Base-by-base conservation (phyloP, 2,329 filamentous ascomycete species). In the Colletotrichum zoysiae region DNA sequence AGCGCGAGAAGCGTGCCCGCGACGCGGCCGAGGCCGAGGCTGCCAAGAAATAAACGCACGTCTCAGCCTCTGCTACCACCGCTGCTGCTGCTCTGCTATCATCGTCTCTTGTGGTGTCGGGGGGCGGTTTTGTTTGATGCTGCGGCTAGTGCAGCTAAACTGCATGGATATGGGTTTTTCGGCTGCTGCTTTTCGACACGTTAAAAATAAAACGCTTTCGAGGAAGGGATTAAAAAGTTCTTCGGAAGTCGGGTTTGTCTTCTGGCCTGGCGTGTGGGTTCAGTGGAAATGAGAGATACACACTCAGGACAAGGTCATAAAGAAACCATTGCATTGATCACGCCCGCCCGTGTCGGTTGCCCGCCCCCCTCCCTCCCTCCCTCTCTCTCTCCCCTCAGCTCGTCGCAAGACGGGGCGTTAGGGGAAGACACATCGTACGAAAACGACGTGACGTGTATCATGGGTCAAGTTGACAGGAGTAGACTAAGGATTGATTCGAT, bases 1-100 rank as follows among this genome's bases (percentile, higher is more conserved):
- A 89, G 81, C 91, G 95, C 84, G 95, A 97, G 90, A 98, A 98
- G 95, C 92, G 96, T 82, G 91, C 89, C 79, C 93, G 92, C 89
- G 93, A 94, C 80, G 95, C 92, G 88, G 92, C 91, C 79, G 93
- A 95, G 83, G 93, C 93, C 82, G 92, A 93, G 83, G 88, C 87
- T 81, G 90, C 90, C 85, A 95, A 95, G 93, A 95, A 96, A 92
- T 95, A 95, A 87, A 82, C 80, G 80, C 60, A 73, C 51, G 63
- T 66, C 55, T 60, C 38, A 48, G 61, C 56, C 46, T 73, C 58
- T 71, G 65, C 42, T 62, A 60, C 50, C 65, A 60, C 53, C 48
- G 38, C 56, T 30, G 69, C 55, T 66, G 50, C 38, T 71, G 48
- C 65, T 58, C 65, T 68, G 69, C 51, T 63, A 66, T 71, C 68